A percentile compares a stretch with the other conserved stretches of the same genome.
Evolutionary conservation across 2,329 filamentous ascomycete species (phyloP).

Genomic region (Tympanopsis confertula): DNA sequence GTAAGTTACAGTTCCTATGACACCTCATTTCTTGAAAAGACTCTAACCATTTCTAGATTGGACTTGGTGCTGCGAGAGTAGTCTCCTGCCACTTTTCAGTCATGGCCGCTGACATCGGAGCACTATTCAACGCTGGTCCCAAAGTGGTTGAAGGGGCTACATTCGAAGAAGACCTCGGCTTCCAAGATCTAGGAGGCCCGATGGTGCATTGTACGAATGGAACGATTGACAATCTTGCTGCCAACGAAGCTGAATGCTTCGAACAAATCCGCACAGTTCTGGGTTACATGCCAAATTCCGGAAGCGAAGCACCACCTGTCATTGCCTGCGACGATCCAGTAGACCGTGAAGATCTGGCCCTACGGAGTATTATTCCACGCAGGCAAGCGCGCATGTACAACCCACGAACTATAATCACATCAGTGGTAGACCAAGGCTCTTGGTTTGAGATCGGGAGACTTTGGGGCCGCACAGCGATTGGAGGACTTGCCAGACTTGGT

Average conservation of each 20-base stretch:
- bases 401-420: constrained; percentile 40
- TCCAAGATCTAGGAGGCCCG: constrained; percentile 47
- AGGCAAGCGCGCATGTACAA: constrained; percentile 48
- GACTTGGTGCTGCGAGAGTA: constrained; percentile 48
- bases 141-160: constrained; percentile 51
- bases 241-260: constrained; percentile 48
- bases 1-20: constrained; percentile 8
- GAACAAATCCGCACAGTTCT: constrained; percentile 46
- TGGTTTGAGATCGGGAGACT: constrained; percentile 55
- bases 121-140: constrained; percentile 52
- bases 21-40: neutral
- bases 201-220: constrained; percentile 52
- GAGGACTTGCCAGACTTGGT: constrained; percentile 43
- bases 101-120: constrained; percentile 51
- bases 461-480: constrained; percentile 51
- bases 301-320: constrained; percentile 38
- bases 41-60: constrained; percentile 25
- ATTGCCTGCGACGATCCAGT: constrained; percentile 32
- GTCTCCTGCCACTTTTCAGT: constrained; percentile 53
- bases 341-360: constrained; percentile 30
- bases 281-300: constrained; percentile 44
- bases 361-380: constrained; percentile 45
- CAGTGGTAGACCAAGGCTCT: constrained; percentile 38
- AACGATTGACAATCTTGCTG: constrained; percentile 53
- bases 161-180: constrained; percentile 48